These are phyloP conservation scores for Morella rubra DNA, from an alignment of 306 rosid genomes.

Conservation along the genomic window DNA sequence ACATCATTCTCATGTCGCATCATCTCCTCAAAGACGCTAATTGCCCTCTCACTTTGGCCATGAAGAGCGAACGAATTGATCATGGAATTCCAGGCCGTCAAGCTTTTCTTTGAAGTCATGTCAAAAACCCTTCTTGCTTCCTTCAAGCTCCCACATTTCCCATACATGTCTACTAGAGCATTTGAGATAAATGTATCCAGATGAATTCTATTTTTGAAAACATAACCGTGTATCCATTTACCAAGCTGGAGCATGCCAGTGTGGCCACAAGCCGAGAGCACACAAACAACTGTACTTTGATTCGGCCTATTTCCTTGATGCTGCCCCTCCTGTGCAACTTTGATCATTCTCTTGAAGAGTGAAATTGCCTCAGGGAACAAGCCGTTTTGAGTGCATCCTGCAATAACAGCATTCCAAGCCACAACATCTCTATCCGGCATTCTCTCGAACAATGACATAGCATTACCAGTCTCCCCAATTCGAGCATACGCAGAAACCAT, in stretches of 20 bases:
- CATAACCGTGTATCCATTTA: constrained; percentile 70
- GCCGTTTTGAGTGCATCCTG: constrained; percentile 81
- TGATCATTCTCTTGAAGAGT: constrained; percentile 57
- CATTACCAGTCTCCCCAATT: constrained; percentile 54
- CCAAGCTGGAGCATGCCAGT: constrained; percentile 79
- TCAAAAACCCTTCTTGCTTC: constrained; percentile 60
- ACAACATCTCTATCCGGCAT: constrained; percentile 73
- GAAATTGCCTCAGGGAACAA: constrained; percentile 54
- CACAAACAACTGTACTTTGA: constrained; percentile 61
- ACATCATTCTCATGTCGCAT: constrained; percentile 30
- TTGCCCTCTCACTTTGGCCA: constrained; percentile 53
- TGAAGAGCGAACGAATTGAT: constrained; percentile 74
- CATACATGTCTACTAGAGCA: constrained; percentile 83
- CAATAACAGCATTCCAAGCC: constrained; percentile 74
- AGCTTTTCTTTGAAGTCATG: constrained; percentile 43
- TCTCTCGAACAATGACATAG: constrained; percentile 49
- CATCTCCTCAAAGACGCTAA: constrained; percentile 55
- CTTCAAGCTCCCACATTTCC: constrained; percentile 68
- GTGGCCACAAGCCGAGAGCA: constrained; percentile 79
- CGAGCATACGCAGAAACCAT: constrained; percentile 66
- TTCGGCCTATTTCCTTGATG: constrained; percentile 47
- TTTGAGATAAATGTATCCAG: constrained; percentile 52
- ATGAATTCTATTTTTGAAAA: constrained; percentile 43
- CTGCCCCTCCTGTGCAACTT: constrained; percentile 23
- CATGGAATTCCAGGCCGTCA: constrained; percentile 79